Base-by-base conservation (phyloP, 1,284 basidiomycete species). In the Melampsora americana region DNA sequence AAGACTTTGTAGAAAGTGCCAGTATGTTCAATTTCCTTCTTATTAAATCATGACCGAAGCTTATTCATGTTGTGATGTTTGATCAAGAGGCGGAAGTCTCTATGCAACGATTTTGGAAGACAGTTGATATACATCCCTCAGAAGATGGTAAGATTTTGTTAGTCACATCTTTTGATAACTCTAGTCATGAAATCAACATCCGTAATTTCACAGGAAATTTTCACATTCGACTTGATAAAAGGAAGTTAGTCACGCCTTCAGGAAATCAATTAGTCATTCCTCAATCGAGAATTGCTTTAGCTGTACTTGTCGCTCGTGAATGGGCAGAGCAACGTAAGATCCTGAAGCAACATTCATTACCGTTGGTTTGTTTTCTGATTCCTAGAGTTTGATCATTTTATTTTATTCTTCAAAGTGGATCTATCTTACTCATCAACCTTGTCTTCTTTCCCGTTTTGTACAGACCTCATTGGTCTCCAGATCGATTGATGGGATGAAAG, bases 101-200 rank as follows among this genome's bases (percentile, higher is more conserved):
- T 1, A 85, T 92, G 82, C 90, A 90, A 78, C 86, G 94, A 35
- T 97, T 97, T 82, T 97, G 94, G 94, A 93, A 93, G 81, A 87
- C 87, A 0, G 93, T 93, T 14, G 64, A 66, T 73, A 50, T 73
- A 5, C 32, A 73, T 28, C 16, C 64, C 12, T 48, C 42, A 42
- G 79, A 81, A 71, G 85, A 86, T 42, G 86, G 85, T 84, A 68
- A 71, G 80, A 78, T 69, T 32, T 14, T 39, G 42, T 32, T 56
- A 12, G 30, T 69, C 28, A 7, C 66, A 50, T 30, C 12, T 16
- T 44, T 73, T 39, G 32, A 28, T 48, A n/a, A 53, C 9, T 11
- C 28, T 42, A 39, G 53, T 20, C 12, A n/a, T 39, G 16, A 46
- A 35, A 20, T n/a, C 65, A 2, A 26, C 26, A 30, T 46, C 62